Percentiles rank a stretch among this genome's conserved stretches.
Conservation (phyloP, 2,329 filamentous ascomycete species). For the Claviceps sorghi region DNA sequence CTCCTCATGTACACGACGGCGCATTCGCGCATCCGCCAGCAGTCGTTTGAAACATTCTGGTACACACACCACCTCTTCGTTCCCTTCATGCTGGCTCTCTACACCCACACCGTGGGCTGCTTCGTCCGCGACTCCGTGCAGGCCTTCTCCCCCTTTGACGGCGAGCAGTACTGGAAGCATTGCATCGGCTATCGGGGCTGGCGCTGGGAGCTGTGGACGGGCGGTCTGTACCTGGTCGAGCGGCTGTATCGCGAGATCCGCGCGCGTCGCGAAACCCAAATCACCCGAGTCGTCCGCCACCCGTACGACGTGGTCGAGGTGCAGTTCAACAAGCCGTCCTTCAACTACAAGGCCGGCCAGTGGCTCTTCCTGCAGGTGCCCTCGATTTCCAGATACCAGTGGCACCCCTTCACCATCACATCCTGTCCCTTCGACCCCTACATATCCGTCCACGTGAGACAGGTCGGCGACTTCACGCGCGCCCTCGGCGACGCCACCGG, state of each 20-base stretch:
- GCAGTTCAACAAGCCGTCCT: conserved; percentile 88
- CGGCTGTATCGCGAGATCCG: conserved; percentile 85
- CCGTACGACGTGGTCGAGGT: conserved; percentile 96
- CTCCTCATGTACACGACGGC: conserved; percentile 94
- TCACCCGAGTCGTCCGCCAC: conserved; percentile 87
- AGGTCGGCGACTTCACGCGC: conserved; percentile 91
- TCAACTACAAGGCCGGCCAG: conserved; percentile 96
- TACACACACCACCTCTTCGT: conserved; percentile 99
- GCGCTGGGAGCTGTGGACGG: conserved; percentile 88
- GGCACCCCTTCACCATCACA: conserved; percentile 98
- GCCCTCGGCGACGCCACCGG: conserved; percentile 93
- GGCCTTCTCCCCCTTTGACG: conserved; percentile 71
- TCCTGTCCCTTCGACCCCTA: conserved; percentile 95
- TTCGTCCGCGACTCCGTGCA: conserved; percentile 74
- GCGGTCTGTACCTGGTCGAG: conserved; percentile 73
- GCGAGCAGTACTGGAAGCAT: conserved; percentile 70
- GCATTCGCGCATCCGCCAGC: conserved; percentile 83
- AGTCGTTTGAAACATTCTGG: conserved; percentile 98
- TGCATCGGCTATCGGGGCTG: conserved; percentile 93
- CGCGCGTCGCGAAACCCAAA: conserved; percentile 68
- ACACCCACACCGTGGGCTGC: conserved; percentile 90
- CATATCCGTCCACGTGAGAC: conserved; percentile 83
- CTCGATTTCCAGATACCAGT: conserved; percentile 75
- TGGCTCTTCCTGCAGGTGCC: conserved; percentile 96
- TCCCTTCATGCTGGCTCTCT: conserved; percentile 82